These are phyloP conservation scores for Eimeria maxima DNA, from an alignment of 169 alveolate genomes.

Conservation along the genomic window DNA sequence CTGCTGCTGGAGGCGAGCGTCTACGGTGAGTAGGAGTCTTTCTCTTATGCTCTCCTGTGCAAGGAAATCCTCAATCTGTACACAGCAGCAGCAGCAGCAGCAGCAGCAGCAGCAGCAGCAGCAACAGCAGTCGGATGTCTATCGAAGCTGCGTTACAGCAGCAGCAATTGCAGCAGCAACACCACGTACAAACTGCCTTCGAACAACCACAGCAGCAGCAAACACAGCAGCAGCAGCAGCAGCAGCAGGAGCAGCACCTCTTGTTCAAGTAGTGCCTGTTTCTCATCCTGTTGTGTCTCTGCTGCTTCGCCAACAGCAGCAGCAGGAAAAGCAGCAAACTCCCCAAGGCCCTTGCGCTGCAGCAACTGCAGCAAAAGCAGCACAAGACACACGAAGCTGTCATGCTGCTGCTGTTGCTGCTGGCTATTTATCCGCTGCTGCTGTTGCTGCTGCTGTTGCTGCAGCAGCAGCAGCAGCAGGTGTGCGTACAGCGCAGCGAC, in stretches of 20 bases:
- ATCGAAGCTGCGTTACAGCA: not conserved
- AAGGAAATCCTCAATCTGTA: not conserved
- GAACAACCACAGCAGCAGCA: not conserved
- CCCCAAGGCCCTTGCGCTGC: not conserved
- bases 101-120: not conserved
- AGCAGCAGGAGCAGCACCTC: slow-evolving; percentile 31
- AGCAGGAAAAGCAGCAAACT: not conserved
- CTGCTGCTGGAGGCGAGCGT: slow-evolving; percentile 50
- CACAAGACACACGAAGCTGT: not conserved
- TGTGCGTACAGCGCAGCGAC: not conserved
- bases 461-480: not conserved
- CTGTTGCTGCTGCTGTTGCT: not conserved
- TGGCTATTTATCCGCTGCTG: not conserved
- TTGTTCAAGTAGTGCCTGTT: not conserved
- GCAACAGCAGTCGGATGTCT: not conserved
- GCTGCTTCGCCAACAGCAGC: not conserved
- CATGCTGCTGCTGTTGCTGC: not conserved
- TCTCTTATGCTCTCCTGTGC: not conserved
- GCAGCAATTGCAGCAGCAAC: not conserved
- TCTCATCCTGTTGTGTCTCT: not conserved
- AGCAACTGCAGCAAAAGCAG: slow-evolving; percentile 28
- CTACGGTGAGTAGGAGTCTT: slow-evolving; percentile 23
- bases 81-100: slow-evolving; percentile 16
- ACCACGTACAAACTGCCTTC: no score
- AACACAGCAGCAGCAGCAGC: slow-evolving; percentile 20